Evolutionary conservation across 2,329 filamentous ascomycete species (phyloP), one percentile per base, ranked within the genome.

Genomic region (Aspergillus sp.): DNA sequence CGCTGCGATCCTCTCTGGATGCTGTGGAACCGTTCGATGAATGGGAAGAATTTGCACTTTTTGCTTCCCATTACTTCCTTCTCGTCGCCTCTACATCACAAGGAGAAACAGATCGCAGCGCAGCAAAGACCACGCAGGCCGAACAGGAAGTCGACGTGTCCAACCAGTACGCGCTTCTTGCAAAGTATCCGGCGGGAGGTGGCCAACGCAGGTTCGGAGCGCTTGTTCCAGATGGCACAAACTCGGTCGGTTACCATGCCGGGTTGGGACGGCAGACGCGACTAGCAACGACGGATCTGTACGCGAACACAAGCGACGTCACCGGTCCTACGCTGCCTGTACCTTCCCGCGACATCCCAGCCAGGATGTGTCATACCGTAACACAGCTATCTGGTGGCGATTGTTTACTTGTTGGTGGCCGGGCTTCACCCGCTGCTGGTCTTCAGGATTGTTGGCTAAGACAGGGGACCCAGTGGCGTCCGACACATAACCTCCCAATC

Each of bases 21-120:
- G 71, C 78, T 0, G 76, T 92, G 15, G 94, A 97, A 70, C 87
- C 89, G 0, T 97, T 98, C 71, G 94, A 98, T 74, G 93, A 97
- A 76, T 97, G 92, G 92, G 94, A 98, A 75, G 94, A 97, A 70
- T 92, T 97, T 71, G 88, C 90, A 2, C 80, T 97, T 0, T 97
- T 96, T 74, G 87, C 86, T 2, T 87, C 88, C 36, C 93, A 97
- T 75, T 96, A 97, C 75, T 90, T 93, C 67, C 78, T 97, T 47
- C 81, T 96, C 8, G 81, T 87, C 54, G 91, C 91, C 13, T 82
- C 79, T 45, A 86, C 68, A 64, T 28, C 52, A 56, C 56, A 51
- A 7, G 49, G 50, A 49, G 6, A 1, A 23, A 6, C 50, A 17
- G 39, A 56, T 9, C 39, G 28, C 17, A 45, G 28, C 15, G 36